phyloP scores from a whole-genome alignment of 1,139 yeast species.

The Pichia sp. region DNA sequence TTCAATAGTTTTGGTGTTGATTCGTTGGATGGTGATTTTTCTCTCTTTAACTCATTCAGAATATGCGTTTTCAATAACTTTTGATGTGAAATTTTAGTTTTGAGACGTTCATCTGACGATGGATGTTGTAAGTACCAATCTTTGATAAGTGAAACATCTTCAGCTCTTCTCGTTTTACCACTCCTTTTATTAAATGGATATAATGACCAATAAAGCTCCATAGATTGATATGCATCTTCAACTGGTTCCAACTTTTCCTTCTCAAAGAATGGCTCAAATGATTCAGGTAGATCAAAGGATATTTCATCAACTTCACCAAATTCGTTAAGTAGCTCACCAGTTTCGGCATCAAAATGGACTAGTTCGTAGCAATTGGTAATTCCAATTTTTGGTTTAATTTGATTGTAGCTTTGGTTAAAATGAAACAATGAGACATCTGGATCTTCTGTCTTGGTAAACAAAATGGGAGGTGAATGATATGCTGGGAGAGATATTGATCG shows the following conservation, averaged over 20 bases:
- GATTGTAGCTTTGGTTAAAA: conserved; percentile 50
- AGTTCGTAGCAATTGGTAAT: conserved; percentile 19
- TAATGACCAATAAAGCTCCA: conserved; percentile 72
- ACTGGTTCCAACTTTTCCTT: conserved; percentile 37
- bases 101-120: conserved; percentile 58
- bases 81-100: conserved; percentile 82
- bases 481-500: conserved; percentile 53
- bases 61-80: conserved; percentile 72
- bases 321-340: conserved; percentile 29
- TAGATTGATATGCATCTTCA: conserved; percentile 49
- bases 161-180: conserved; percentile 72
- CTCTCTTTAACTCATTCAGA: conserved; percentile 67
- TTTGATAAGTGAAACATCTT: conserved; percentile 82
- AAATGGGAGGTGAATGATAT: conserved; percentile 57
- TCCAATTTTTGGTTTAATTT: conserved; percentile 38
- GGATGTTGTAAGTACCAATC: conserved; percentile 72
- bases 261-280: conserved; percentile 40
- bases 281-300: conserved; percentile 13
- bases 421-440: conserved; percentile 51
- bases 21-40: conserved; percentile 64
- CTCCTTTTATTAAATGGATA: conserved; percentile 74
- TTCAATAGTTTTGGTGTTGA: conserved; percentile 53
- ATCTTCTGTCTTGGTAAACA: conserved; percentile 41
- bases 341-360: conserved; percentile 24
- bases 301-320: conserved; percentile 26